phyloP scores from a whole-genome alignment of 2,329 filamentous ascomycete genomes.

The Lecanosticta acicola region DNA sequence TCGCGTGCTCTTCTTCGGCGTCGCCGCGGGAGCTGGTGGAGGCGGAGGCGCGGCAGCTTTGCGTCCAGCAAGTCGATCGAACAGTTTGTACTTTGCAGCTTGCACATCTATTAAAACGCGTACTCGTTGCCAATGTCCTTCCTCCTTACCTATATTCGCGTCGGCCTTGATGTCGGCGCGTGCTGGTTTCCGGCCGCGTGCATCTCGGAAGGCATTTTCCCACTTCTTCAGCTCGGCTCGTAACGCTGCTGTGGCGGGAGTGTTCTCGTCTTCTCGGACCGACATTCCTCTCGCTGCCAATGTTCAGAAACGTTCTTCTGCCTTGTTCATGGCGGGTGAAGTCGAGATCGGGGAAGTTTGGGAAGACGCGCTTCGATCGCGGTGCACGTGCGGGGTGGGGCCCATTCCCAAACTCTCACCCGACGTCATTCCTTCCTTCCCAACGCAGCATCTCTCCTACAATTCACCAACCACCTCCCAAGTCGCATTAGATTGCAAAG shows the following conservation, averaged over 20 bases:
- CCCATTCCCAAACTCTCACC: too few relatives aligned
- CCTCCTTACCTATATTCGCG: slow-evolving; percentile 57
- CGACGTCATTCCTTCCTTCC: too few relatives aligned
- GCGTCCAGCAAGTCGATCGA: slow-evolving; percentile 57
- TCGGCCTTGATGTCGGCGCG: slow-evolving; percentile 73
- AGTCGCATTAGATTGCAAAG: too few relatives aligned
- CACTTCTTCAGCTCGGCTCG: slow-evolving; percentile 67
- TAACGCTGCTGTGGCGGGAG: slow-evolving; percentile 34
- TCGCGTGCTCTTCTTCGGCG: slow-evolving; percentile 21
- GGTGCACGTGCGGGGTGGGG: neutral
- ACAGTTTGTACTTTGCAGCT: slow-evolving; percentile 73
- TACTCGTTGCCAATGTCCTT: slow-evolving; percentile 14
- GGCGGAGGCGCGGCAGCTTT: slow-evolving; percentile 36
- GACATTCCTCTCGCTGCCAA: slow-evolving; percentile 9
- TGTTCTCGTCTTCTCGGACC: slow-evolving; percentile 11
- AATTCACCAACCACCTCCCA: too few relatives aligned
- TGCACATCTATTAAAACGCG: slow-evolving; percentile 5
- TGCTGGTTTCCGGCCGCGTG: slow-evolving; percentile 60
- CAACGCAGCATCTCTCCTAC: too few relatives aligned
- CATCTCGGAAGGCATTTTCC: slow-evolving; percentile 61
- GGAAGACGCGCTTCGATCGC: neutral
- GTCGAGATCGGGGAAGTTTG: neutral
- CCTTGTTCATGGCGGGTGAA: too few relatives aligned
- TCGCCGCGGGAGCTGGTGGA: slow-evolving; percentile 38
- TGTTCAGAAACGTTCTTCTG: neutral